phyloP scores from a whole-genome alignment of 305 asterid species.

The Andrographis paniculata region DNA sequence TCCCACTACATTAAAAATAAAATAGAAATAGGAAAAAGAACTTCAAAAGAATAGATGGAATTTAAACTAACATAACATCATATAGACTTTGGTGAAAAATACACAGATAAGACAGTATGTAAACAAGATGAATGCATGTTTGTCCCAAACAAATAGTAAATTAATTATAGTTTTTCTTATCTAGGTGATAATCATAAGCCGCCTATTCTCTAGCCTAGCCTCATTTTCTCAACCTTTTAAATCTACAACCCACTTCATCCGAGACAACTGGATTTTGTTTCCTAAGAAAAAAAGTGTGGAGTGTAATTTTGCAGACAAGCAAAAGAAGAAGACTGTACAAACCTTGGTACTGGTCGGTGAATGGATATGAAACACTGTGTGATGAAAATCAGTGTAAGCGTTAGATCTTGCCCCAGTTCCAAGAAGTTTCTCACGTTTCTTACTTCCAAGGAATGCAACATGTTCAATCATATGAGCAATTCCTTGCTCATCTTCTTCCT shows the following conservation, averaged over 20 bases:
- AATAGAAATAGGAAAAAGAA: conserved; percentile 7
- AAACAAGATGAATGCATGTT: too few relatives aligned
- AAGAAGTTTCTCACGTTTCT: conserved; percentile 97
- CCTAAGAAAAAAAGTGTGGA: conserved; percentile 5
- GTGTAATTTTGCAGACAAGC: conserved; percentile 14
- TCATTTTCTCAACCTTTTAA: conserved; percentile 1
- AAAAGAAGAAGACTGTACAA: conserved; percentile 20
- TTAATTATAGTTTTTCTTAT: conserved; percentile 2
- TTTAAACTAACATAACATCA: too few relatives aligned
- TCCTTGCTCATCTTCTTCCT: conserved; percentile 99
- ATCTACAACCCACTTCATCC: conserved; percentile 12
- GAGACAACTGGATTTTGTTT: conserved; percentile 3
- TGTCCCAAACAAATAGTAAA: too few relatives aligned
- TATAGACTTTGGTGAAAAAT: neutral
- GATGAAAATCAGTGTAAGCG: conserved; percentile 99
- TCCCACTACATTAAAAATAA: conserved; percentile 19
- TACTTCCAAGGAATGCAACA: conserved; percentile 99
- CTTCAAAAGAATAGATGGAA: neutral
- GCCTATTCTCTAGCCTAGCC: conserved; percentile 7
- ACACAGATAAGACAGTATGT: too few relatives aligned
- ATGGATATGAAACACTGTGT: conserved; percentile 98
- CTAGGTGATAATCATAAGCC: conserved; percentile 3
- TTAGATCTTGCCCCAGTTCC: conserved; percentile 99
- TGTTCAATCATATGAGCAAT: conserved; percentile 99
- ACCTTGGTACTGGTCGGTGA: conserved; percentile 94